Percentiles rank a stretch among this genome's conserved stretches.
Conservation (phyloP, 2,329 filamentous ascomycete genomes). For the Cytospora mali region DNA sequence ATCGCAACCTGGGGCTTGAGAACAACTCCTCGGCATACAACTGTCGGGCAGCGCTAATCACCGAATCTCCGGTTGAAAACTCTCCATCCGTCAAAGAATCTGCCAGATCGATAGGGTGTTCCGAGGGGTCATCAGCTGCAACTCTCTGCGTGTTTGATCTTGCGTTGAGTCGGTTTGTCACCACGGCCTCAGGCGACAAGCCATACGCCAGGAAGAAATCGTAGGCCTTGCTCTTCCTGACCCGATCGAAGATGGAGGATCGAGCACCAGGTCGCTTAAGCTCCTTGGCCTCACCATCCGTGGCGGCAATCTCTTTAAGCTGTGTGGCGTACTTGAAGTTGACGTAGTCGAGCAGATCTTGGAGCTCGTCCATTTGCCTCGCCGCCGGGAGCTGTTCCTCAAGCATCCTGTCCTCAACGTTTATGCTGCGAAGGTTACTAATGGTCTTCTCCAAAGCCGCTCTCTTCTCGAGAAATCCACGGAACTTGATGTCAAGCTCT, state of each 20-base stretch:
- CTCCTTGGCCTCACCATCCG: slow-evolving; percentile 64
- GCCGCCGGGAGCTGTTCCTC: slow-evolving; percentile 81
- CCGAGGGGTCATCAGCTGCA: slow-evolving; percentile 80
- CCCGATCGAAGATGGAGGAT: slow-evolving; percentile 78
- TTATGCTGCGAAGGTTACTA: slow-evolving; percentile 67
- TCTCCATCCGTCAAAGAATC: slow-evolving; percentile 74
- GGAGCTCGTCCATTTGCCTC: slow-evolving; percentile 88
- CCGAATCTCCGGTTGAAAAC: slow-evolving; percentile 74
- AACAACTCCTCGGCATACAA: slow-evolving; percentile 92
- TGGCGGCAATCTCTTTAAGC: slow-evolving; percentile 75
- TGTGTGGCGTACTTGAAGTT: slow-evolving; percentile 90
- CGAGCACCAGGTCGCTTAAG: slow-evolving; percentile 82
- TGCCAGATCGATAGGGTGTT: slow-evolving; percentile 82
- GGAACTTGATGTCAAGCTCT: slow-evolving; percentile 93
- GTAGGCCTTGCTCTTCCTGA: slow-evolving; percentile 79
- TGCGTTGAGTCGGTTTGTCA: slow-evolving; percentile 75
- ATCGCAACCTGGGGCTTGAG: slow-evolving; percentile 85
- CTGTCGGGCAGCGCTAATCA: slow-evolving; percentile 77
- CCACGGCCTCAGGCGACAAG: slow-evolving; percentile 84
- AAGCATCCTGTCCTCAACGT: slow-evolving; percentile 72
- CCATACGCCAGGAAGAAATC: slow-evolving; percentile 86
- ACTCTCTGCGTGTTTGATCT: slow-evolving; percentile 68
- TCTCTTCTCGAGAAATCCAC: slow-evolving; percentile 88
- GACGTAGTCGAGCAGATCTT: slow-evolving; percentile 94
- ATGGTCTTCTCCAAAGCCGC: slow-evolving; percentile 81